Evolutionary conservation across 2,329 filamentous ascomycete species (phyloP).

Genomic region (Penicillium sp.): DNA sequence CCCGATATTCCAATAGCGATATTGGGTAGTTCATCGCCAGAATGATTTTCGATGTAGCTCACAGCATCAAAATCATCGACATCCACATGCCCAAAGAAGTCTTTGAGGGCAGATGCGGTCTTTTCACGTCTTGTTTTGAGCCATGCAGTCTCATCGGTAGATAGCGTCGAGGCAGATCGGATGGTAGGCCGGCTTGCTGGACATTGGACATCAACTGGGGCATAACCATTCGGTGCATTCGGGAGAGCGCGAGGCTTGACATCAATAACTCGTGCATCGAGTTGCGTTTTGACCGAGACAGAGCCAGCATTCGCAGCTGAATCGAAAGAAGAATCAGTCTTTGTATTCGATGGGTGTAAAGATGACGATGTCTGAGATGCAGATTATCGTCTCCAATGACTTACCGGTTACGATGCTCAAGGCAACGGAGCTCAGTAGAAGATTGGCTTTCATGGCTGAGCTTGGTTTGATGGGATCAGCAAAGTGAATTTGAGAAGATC

Average conservation of each 20-base stretch:
- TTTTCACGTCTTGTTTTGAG: constrained; percentile 69
- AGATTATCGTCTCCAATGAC: too few species aligned
- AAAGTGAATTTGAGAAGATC: too few species aligned
- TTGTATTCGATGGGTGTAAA: too few species aligned
- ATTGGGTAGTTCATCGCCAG: constrained; percentile 63
- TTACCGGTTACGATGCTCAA: too few species aligned
- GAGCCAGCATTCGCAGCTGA: too few species aligned
- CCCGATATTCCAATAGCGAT: constrained; percentile 80
- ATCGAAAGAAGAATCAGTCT: too few species aligned
- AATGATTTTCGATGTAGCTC: constrained; percentile 66
- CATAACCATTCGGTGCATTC: constrained; percentile 69
- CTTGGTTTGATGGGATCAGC: too few species aligned
- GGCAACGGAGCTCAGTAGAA: too few species aligned
- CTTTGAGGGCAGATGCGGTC: constrained; percentile 71
- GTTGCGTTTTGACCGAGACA: too few species aligned
- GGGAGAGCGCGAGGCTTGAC: constrained; percentile 47
- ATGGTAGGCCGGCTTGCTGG: constrained; percentile 69
- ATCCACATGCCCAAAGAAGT: constrained; percentile 69
- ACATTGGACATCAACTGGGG: constrained; percentile 68
- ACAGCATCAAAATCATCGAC: constrained; percentile 77
- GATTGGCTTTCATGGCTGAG: too few species aligned
- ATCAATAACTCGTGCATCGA: too few species aligned
- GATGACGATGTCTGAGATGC: too few species aligned
- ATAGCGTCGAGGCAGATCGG: constrained; percentile 65
- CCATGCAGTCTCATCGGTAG: constrained; percentile 73